Conservation (phyloP, 768 basidiomycete species). For the Gautieria morchelliformis region DNA sequence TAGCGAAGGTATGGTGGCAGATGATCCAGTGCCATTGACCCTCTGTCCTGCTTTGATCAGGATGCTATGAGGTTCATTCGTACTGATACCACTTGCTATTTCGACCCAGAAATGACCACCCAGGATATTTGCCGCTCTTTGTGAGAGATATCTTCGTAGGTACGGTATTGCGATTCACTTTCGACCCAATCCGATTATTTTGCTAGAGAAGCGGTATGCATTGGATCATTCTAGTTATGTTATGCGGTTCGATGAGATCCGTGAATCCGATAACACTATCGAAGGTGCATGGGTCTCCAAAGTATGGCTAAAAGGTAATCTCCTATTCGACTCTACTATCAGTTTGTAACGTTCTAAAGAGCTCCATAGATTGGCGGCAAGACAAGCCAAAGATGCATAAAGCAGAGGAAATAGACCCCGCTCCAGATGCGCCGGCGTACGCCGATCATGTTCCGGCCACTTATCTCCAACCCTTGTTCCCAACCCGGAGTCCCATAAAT, state of each 20-base stretch:
- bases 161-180: constrained; percentile 15
- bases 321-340: neutral
- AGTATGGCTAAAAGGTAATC: constrained; percentile 63
- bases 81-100: constrained; percentile 29
- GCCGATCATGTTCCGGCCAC: constrained; percentile 44
- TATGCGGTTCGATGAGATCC: constrained; percentile 45
- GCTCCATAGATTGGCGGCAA: constrained; percentile 59
- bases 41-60: neutral
- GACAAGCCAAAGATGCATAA: constrained; percentile 71
- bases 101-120: constrained; percentile 39
- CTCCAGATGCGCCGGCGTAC: constrained; percentile 54
- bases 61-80: constrained; percentile 14
- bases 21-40: neutral
- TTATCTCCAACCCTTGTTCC: constrained; percentile 50
- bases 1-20: constrained; percentile 37
- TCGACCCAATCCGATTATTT: constrained; percentile 2
- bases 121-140: constrained; percentile 50
- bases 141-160: constrained; percentile 50
- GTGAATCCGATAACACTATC: constrained; percentile 32
- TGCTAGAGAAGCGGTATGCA: constrained; percentile 58
- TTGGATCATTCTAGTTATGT: constrained; percentile 58
- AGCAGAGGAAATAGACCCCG: constrained; percentile 45
- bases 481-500: constrained; percentile 48
- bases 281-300: constrained; percentile 68
- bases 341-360: neutral